Percentiles rank a stretch among this genome's conserved stretches.
phyloP scores from a whole-genome alignment of 176 grass and related monocot genomes.

The Otatea glauca region DNA sequence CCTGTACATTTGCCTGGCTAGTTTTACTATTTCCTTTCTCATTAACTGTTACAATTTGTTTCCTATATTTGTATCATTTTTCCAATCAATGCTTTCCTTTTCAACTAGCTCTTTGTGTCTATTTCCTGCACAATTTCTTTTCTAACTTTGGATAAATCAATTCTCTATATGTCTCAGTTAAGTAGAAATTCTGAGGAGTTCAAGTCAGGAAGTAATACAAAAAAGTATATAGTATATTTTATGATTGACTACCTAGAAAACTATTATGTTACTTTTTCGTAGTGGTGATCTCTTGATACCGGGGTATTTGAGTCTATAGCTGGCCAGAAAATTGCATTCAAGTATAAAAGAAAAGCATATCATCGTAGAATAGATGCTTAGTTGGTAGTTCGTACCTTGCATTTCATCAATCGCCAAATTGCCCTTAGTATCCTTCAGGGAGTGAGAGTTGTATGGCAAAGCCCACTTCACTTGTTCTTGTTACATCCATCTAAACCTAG shows the following conservation, averaged over 20 bases:
- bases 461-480: background rate
- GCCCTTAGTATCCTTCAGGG: background rate
- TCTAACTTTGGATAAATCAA: background rate
- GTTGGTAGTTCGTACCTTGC: constrained; percentile 21
- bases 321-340: background rate
- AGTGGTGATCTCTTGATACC: background rate
- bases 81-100: constrained; percentile 14
- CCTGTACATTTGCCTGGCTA: background rate
- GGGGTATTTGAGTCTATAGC: background rate
- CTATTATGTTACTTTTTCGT: background rate
- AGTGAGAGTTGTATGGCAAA: background rate
- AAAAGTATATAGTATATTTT: background rate
- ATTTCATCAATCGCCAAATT: constrained; percentile 15
- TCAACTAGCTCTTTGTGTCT: background rate
- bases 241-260: background rate
- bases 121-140: constrained; percentile 2
- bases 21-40: background rate
- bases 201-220: background rate
- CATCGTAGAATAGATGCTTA: background rate
- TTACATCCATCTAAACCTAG: constrained; percentile 13
- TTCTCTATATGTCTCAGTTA: constrained; percentile 12
- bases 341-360: background rate
- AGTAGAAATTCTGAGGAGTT: background rate
- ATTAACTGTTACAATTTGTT: background rate
- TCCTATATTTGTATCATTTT: background rate